Conservation (phyloP, 1,139 yeast genomes). For the Suhomyces choctaworum region DNA sequence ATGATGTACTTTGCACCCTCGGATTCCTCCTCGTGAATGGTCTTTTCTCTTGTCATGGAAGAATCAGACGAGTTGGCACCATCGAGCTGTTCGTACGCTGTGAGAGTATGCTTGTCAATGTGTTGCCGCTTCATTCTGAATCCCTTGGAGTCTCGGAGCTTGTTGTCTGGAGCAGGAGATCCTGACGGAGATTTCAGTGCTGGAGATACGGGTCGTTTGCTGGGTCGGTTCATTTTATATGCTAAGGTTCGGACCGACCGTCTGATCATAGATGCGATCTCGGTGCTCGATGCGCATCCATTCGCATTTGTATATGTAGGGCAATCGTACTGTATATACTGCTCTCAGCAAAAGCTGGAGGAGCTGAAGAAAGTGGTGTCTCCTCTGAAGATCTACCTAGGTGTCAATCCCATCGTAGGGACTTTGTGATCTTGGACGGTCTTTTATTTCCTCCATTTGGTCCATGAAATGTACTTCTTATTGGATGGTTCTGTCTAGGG, state of each 20-base stretch:
- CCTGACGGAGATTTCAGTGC: not conserved
- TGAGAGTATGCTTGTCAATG: conserved; percentile 41
- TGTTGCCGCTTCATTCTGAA: conserved; percentile 49
- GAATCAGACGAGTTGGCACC: conserved; percentile 30
- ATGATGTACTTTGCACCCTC: conserved; percentile 53
- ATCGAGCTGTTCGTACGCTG: conserved; percentile 45
- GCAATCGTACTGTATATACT: not conserved
- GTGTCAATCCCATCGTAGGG: too few relatives aligned
- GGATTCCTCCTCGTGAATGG: conserved; percentile 55
- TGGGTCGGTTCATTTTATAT: conserved; percentile 1
- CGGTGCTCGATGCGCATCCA: not conserved
- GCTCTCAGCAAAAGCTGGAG: too few relatives aligned
- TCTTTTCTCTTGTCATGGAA: conserved; percentile 34
- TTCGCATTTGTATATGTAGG: not conserved
- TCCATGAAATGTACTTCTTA: too few relatives aligned
- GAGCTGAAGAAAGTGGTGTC: too few relatives aligned
- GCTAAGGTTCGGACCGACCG: not conserved
- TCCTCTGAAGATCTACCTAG: too few relatives aligned
- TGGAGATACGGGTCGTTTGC: conserved; percentile 10
- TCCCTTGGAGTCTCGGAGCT: conserved; percentile 48
- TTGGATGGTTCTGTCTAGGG: too few relatives aligned
- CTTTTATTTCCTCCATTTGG: too few relatives aligned
- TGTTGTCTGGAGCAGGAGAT: conserved; percentile 13
- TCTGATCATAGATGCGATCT: not conserved
- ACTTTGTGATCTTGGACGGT: too few relatives aligned